Conservation (phyloP, 805 yeast genomes). For the Pichia heedii region DNA sequence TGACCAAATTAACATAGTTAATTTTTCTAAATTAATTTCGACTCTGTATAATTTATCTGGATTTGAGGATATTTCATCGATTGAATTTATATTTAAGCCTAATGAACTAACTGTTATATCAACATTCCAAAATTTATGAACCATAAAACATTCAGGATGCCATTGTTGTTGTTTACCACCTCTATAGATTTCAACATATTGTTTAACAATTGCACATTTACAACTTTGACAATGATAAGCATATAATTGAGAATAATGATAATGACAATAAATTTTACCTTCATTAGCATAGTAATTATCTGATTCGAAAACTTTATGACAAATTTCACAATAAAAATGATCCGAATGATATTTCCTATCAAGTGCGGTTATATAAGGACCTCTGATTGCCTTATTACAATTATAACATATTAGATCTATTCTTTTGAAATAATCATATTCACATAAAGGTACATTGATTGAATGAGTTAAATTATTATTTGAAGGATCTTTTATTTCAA, state of each 20-base stretch:
- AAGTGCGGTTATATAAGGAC: conserved; percentile 88
- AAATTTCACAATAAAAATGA: conserved; percentile 86
- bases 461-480: conserved; percentile 15
- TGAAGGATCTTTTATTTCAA: conserved; percentile 9
- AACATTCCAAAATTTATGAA: conserved; percentile 94
- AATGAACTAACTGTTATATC: conserved; percentile 55
- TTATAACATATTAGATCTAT: conserved; percentile 77
- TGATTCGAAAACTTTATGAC: conserved; percentile 80
- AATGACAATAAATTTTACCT: conserved; percentile 78
- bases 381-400: conserved; percentile 80
- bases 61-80: conserved; percentile 31
- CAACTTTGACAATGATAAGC: conserved; percentile 95
- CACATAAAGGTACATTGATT: conserved; percentile 62
- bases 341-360: conserved; percentile 90
- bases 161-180: conserved; percentile 93
- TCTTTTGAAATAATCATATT: conserved; percentile 82
- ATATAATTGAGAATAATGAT: conserved; percentile 76
- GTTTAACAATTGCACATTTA: conserved; percentile 80
- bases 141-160: conserved; percentile 99
- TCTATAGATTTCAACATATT: conserved; percentile 83
- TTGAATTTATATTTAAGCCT: conserved; percentile 26
- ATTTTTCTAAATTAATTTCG: conserved; percentile 55
- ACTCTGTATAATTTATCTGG: conserved; percentile 42
- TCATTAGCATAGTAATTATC: conserved; percentile 89
- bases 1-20: conserved; percentile 67